A percentile compares a stretch with the other conserved stretches of the same genome.
Evolutionary conservation across 1,284 basidiomycete genomes (phyloP).

Genomic region (Tilletia setariae): DNA sequence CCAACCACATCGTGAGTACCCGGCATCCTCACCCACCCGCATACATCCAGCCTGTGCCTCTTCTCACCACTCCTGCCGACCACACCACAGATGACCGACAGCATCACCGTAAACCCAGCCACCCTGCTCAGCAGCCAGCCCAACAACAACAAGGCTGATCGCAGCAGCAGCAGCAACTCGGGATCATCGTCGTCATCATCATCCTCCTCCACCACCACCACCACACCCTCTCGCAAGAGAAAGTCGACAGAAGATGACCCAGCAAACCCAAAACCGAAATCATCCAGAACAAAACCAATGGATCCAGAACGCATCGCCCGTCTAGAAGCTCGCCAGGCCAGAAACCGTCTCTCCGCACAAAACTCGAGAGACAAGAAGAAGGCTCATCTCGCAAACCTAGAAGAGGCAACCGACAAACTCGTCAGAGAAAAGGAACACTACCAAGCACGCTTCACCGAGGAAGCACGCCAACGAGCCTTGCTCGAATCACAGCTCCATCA

Average conservation of each 20-base stretch:
- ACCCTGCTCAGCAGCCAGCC: not conserved
- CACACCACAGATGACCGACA: not conserved
- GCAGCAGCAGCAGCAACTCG: not conserved
- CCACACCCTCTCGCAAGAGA: not conserved
- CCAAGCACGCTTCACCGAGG: slow-evolving; percentile 25
- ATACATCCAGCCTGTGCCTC: not conserved
- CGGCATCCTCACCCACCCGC: not conserved
- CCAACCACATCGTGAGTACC: too few relatives aligned
- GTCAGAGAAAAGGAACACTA: slow-evolving; percentile 32
- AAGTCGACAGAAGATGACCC: not conserved
- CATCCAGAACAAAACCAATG: slow-evolving; percentile 25
- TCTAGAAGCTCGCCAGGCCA: slow-evolving; percentile 48
- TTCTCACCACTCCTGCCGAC: not conserved
- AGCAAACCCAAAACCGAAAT: slow-evolving; percentile 4
- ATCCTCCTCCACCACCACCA: not conserved
- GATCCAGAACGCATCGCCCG: slow-evolving; percentile 47
- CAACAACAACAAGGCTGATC: not conserved
- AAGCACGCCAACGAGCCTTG: slow-evolving; percentile 21
- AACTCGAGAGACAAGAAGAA: slow-evolving; percentile 51
- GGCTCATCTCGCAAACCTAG: slow-evolving; percentile 42
- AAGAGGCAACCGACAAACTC: slow-evolving; percentile 32
- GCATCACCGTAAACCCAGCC: slow-evolving; percentile 12
- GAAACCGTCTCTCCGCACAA: slow-evolving; percentile 51
- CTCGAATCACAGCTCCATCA: slow-evolving; percentile 34
- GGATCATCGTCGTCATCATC: not conserved